These are phyloP conservation scores for Phallus indusiatus DNA, from an alignment of 768 basidiomycete genomes.

Conservation along the genomic window DNA sequence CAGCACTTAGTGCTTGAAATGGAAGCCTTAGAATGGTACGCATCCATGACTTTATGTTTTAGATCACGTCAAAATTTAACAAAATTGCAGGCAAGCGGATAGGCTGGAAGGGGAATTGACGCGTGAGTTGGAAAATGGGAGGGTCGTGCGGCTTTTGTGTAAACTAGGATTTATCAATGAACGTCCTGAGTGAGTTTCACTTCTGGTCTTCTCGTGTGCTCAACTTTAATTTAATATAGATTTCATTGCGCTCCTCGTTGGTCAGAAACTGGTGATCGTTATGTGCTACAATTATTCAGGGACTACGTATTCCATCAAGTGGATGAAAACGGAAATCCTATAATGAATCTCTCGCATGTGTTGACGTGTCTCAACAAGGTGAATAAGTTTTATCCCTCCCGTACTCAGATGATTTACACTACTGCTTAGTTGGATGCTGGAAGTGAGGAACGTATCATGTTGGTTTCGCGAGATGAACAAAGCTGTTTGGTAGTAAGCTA, in stretches of 20 bases:
- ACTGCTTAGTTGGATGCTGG: conserved; percentile 74
- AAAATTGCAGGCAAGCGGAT: conserved; percentile 60
- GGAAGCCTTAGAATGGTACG: conserved; percentile 74
- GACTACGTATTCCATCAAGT: conserved; percentile 99
- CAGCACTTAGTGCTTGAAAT: conserved; percentile 67
- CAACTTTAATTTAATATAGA: conserved; percentile 28
- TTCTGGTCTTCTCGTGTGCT: background rate
- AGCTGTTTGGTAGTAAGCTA: conserved; percentile 91
- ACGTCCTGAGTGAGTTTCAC: conserved; percentile 77
- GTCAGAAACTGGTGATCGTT: conserved; percentile 98
- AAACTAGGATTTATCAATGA: conserved; percentile 99
- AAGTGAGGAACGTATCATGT: conserved; percentile 89
- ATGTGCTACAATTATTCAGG: conserved; percentile 95
- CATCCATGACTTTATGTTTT: conserved; percentile 6
- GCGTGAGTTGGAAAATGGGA: conserved; percentile 88
- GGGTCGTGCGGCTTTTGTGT: conserved; percentile 78
- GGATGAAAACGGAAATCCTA: conserved; percentile 80
- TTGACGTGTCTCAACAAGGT: conserved; percentile 92
- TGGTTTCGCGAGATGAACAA: conserved; percentile 91
- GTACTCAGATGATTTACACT: background rate
- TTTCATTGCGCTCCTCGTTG: conserved; percentile 94
- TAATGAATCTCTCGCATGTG: conserved; percentile 86
- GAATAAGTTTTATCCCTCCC: conserved; percentile 13
- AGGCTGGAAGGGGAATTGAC: conserved; percentile 73
- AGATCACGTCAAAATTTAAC: background rate